Conservation (phyloP, 306 rosid species). For the Abrus pulchellus region DNA sequence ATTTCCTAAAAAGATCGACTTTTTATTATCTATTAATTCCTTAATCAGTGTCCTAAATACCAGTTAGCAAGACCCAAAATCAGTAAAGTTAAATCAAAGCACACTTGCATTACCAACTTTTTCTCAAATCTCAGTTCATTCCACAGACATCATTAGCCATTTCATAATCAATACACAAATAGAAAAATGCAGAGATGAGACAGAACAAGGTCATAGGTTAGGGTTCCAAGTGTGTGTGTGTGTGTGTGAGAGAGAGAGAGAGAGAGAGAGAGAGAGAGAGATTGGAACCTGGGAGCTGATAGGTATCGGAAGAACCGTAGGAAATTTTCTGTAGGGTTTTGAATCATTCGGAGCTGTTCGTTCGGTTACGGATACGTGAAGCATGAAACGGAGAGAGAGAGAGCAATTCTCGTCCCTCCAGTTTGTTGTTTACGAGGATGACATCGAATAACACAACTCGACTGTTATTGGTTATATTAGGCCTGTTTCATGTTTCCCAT, state of each 20-base stretch:
- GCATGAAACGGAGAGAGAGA: neutral
- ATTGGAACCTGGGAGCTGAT: slow-evolving; percentile 39
- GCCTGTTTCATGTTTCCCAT: no score
- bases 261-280: neutral
- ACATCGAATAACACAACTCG: no score
- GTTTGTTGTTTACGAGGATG: neutral
- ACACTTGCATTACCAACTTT: neutral
- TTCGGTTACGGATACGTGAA: neutral
- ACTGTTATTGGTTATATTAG: no score
- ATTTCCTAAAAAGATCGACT: no score
- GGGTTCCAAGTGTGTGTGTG: neutral
- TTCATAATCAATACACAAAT: neutral
- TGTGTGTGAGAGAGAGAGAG: no score
- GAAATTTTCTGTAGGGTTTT: neutral
- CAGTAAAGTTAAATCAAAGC: neutral
- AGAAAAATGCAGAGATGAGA: neutral
- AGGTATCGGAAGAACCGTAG: slow-evolving; percentile 56
- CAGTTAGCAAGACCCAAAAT: neutral
- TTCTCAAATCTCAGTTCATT: neutral
- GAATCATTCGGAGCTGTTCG: neutral
- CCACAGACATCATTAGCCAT: neutral
- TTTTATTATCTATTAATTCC: no score
- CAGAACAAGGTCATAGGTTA: neutral
- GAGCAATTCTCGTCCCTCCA: neutral
- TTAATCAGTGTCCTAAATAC: no score